phyloP scores from a whole-genome alignment of 352 stramenopile genomes.

The Phytophthora pisi region DNA sequence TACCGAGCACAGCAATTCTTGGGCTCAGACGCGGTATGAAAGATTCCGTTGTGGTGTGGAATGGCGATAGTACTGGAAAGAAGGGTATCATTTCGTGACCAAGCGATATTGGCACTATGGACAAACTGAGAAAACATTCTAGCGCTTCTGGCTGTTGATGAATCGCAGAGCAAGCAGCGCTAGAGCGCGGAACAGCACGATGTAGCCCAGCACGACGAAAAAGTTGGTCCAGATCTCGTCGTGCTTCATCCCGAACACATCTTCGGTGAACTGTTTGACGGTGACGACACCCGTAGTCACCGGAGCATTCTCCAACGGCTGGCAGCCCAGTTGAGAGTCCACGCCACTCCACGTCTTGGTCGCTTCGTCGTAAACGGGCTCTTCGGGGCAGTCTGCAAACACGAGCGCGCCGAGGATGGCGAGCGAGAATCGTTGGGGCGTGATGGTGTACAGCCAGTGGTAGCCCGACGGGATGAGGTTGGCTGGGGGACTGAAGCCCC shows the following conservation, averaged over 20 bases:
- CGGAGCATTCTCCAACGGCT: slow-evolving; percentile 40
- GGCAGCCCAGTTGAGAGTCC: slow-evolving; percentile 38
- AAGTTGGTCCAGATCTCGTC: slow-evolving; percentile 55
- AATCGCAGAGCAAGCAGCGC: slow-evolving; percentile 52
- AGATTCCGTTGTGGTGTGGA: too few relatives aligned
- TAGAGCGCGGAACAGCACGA: slow-evolving; percentile 49
- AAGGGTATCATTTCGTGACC: too few relatives aligned
- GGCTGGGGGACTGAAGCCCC: slow-evolving; percentile 37
- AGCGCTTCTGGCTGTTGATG: slow-evolving; percentile 52
- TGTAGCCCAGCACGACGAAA: slow-evolving; percentile 43
- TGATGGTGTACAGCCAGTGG: slow-evolving; percentile 51
- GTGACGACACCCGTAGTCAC: slow-evolving; percentile 36
- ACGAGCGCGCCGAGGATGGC: slow-evolving; percentile 36
- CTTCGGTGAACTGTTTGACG: slow-evolving; percentile 53
- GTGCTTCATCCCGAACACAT: slow-evolving; percentile 56
- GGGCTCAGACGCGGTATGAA: too few relatives aligned
- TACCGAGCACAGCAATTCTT: too few relatives aligned
- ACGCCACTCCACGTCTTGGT: slow-evolving; percentile 27
- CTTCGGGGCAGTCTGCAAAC: slow-evolving; percentile 37
- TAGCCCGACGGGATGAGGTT: slow-evolving; percentile 39
- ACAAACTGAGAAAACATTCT: not conserved
- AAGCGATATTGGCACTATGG: not conserved
- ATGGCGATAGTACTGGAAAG: too few relatives aligned
- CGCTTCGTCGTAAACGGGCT: slow-evolving; percentile 30
- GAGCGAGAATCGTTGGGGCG: slow-evolving; percentile 34